Evolutionary conservation across 805 yeast genomes (phyloP).

Genomic region (Blastobotrys robertii): DNA sequence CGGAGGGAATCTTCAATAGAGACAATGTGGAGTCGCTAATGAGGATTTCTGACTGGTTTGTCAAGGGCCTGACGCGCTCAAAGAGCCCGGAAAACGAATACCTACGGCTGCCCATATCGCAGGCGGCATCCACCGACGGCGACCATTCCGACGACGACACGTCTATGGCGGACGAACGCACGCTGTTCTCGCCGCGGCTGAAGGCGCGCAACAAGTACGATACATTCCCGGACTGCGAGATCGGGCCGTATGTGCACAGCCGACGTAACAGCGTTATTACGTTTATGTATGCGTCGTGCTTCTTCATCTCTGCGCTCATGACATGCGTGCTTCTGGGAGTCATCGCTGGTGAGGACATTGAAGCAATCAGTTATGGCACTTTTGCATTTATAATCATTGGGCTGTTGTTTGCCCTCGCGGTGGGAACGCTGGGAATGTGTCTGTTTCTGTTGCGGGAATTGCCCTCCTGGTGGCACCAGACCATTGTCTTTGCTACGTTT

Average conservation of each 20-base stretch:
- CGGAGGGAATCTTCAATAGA: slow-evolving; percentile 21
- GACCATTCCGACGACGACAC: slow-evolving; percentile 8
- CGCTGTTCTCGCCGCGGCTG: slow-evolving; percentile 10
- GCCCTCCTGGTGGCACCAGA: slow-evolving; percentile 35
- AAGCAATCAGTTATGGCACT: slow-evolving; percentile 20
- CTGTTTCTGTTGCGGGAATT: slow-evolving; percentile 34
- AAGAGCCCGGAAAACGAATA: slow-evolving; percentile 3
- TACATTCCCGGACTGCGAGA: slow-evolving; percentile 9
- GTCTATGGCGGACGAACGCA: not conserved
- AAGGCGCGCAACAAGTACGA: slow-evolving; percentile 5
- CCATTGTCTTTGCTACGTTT: slow-evolving; percentile 35
- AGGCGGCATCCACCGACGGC: slow-evolving; percentile 6
- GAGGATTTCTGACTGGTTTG: slow-evolving; percentile 20
- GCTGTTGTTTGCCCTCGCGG: slow-evolving; percentile 32
- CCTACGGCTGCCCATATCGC: slow-evolving; percentile 7
- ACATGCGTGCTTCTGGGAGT: slow-evolving; percentile 38
- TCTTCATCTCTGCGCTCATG: slow-evolving; percentile 32
- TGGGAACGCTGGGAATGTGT: slow-evolving; percentile 36
- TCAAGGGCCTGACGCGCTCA: slow-evolving; percentile 18
- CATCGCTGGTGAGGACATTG: slow-evolving; percentile 27
- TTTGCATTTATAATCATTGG: slow-evolving; percentile 31
- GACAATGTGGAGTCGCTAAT: slow-evolving; percentile 26
- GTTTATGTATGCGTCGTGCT: slow-evolving; percentile 34
- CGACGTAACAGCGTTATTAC: slow-evolving; percentile 36
- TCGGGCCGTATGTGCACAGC: slow-evolving; percentile 1